Percentiles rank a stretch among this genome's conserved stretches.
phyloP scores from a whole-genome alignment of 208 protist genomes.

The Trypanosoma scelopori region DNA sequence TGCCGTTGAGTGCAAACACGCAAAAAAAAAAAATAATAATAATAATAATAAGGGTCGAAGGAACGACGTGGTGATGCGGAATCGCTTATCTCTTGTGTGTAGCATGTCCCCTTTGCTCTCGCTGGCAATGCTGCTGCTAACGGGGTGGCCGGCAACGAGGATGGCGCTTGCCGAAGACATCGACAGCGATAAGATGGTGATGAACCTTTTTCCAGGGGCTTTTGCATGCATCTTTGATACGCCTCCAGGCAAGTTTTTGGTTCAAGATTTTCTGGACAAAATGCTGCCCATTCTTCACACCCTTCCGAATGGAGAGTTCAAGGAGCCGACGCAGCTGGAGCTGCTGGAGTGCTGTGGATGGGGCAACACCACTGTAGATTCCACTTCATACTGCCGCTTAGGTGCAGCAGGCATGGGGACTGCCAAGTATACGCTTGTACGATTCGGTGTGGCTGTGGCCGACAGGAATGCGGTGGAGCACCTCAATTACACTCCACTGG shows the following conservation, averaged over 20 bases:
- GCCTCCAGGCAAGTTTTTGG: neutral
- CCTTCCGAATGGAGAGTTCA: neutral
- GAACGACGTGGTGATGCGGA: neutral
- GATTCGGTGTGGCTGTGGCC: slow-evolving; percentile 6
- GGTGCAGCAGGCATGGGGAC: neutral
- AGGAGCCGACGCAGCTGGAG: slow-evolving; percentile 9
- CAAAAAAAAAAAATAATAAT: too few species aligned
- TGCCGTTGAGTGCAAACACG: too few species aligned
- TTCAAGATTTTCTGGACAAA: slow-evolving; percentile 5
- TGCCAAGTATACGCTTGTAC: slow-evolving; percentile 8
- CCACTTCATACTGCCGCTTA: slow-evolving; percentile 12
- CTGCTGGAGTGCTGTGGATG: slow-evolving; percentile 26
- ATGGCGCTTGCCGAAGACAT: neutral
- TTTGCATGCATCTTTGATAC: neutral
- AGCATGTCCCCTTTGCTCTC: slow-evolving; percentile 3
- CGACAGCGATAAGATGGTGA: slow-evolving; percentile 9
- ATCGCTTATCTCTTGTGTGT: neutral
- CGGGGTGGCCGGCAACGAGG: neutral
- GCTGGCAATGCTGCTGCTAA: slow-evolving; percentile 8
- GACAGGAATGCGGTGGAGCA: neutral
- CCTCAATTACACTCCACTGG: slow-evolving; percentile 6
- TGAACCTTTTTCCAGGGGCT: neutral
- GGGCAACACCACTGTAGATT: slow-evolving; percentile 6
- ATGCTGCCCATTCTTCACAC: slow-evolving; percentile 5
- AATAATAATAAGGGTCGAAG: too few species aligned